Base-by-base conservation (phyloP, 2,329 filamentous ascomycete species). In the Botrytis sinoallii region DNA sequence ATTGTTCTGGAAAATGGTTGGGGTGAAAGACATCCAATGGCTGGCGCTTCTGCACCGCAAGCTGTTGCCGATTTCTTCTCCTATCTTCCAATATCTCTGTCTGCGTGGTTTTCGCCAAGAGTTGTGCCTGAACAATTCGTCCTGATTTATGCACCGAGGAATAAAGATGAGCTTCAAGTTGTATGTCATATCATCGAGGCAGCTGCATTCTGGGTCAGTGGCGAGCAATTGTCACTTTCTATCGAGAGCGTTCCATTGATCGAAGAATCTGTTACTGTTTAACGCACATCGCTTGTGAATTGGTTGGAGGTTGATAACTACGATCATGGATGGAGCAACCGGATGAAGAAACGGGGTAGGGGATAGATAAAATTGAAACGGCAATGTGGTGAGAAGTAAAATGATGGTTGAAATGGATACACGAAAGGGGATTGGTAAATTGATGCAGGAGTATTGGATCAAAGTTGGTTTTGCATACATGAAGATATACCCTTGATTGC, bases 121-220 rank as follows among this genome's bases (percentile, higher is more conserved):
- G 63, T 69, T 32, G 90, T 96, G 72, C 92, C 93, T 0, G 84
- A 86, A 5, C 91, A 92, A 60, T 97, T 97, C 81, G 85, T 93
- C 73, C 90, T 97, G 89, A 85, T 97, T 7, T 97, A 97, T 83
- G 92, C 93, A 29, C 93, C 94, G 3, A 84, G 92, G 79, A 86
- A 90, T 76, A 86, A 89, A 74, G 85, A 87, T 40, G 93, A 97
- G 81, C 82, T 96, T 40, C 85, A 88, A 70, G 86, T 89, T 69
- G 87, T 95, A 6, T 87, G 89, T 81, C 84, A 85, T 76, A 92
- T 97, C 77, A 89, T 96, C 73, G 88, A 90, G 77, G 93, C 93
- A 4, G 92, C 91, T 6, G 88, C 91, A 35, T 95, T 91, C 89
- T 94, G 87, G 85, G 86, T 88, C 12, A 77, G 70, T 55, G 80